Base-by-base conservation (phyloP, 495 filamentous ascomycete species). In the Achaetomiella virescens region DNA sequence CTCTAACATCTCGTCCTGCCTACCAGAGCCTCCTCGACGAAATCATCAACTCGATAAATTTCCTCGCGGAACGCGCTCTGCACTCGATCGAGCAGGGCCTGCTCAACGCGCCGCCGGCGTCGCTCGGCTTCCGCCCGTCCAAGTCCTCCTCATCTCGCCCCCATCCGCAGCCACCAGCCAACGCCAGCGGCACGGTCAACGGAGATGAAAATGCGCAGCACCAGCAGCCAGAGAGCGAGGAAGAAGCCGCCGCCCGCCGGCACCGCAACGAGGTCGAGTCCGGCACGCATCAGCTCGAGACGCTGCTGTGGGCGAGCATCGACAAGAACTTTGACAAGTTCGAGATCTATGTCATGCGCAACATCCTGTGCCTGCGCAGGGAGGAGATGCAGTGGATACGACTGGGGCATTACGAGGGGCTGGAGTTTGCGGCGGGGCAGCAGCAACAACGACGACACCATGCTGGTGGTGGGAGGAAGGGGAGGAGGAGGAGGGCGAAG, bases 301-400 rank as follows among this genome's bases (percentile, higher is more conserved):
- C 91, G 3, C 77, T 98, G n/a, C 81, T 98, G 52, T 95, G 91
- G 53, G 84, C 86, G 55, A 84, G 84, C 67, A 97, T 98, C 64
- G 93, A 98, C 73, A 95, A 93, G 77, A 91, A 89, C 64, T 88
- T 98, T 58, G 97, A 98, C 70, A 89, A 92, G 52, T 96, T 97
- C 68, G 93, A 98, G 63, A 86, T 97, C 27, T 96, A 89, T 69
- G 84, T 87, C 24, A 74, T 98, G 73, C 79, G 93, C 58, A 97
- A 96, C 69, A 88, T 96, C 56, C 74, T 98, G 60, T 85, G 81
- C 10, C 83, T 97, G 31, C 55, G 64, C 24, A 83, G 84, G 1
- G 88, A 88, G 36, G 69, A 95, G 49, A 79, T 83, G 61, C 71
- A 76, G 36, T 96, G 87, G 84, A 84, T 97, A 54, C 77, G 84